These are phyloP conservation scores for Hamigera avellanea DNA, from an alignment of 495 filamentous ascomycete species.

Conservation along the genomic window DNA sequence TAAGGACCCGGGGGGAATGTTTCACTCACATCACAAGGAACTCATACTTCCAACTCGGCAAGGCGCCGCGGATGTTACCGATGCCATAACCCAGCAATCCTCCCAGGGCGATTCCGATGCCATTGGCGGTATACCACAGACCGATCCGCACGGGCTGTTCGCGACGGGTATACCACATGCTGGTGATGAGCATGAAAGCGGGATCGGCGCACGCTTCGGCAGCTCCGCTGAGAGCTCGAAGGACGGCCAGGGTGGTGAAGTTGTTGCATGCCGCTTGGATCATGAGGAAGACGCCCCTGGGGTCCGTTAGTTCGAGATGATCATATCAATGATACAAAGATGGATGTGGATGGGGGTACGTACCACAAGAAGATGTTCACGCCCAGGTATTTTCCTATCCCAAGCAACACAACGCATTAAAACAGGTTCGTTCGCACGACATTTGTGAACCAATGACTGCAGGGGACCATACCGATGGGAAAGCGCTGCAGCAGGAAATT, in stretches of 20 bases:
- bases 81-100: conserved; percentile 50
- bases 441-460: conserved; percentile 3
- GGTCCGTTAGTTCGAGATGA: neutral
- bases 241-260: conserved; percentile 39
- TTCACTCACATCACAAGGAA: conserved; percentile 29
- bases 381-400: conserved; percentile 43
- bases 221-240: conserved; percentile 43
- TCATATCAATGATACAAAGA: neutral
- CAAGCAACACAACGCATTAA: conserved; percentile 24
- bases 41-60: conserved; percentile 47
- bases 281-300: conserved; percentile 43
- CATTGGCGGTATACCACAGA: conserved; percentile 49
- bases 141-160: conserved; percentile 50
- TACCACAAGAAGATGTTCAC: conserved; percentile 44
- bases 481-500: conserved; percentile 46
- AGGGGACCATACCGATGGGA: conserved; percentile 31
- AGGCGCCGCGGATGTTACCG: conserved; percentile 38
- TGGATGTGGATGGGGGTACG: neutral
- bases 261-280: conserved; percentile 42
- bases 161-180: conserved; percentile 40
- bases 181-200: conserved; percentile 26
- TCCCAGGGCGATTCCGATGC: conserved; percentile 45
- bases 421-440: no score
- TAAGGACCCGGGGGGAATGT: neutral
- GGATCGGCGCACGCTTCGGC: conserved; percentile 42